phyloP scores from a whole-genome alignment of 495 filamentous ascomycete genomes.

The Penicillium alfredii region DNA sequence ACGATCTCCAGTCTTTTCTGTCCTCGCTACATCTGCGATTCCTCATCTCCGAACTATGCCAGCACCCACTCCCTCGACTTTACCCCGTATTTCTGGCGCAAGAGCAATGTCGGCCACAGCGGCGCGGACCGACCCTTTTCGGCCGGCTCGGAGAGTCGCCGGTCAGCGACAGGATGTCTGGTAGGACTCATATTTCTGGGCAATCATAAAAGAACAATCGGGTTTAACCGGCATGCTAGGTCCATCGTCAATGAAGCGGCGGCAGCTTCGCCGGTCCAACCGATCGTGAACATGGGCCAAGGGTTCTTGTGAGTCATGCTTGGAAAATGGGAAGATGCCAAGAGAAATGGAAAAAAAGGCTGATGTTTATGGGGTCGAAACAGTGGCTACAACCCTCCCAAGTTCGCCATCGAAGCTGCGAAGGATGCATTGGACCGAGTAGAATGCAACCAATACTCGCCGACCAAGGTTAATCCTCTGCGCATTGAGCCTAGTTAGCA shows the following conservation, averaged over 20 bases:
- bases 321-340: background rate
- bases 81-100: slow-evolving; percentile 23
- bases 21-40: background rate
- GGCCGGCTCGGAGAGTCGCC: slow-evolving; percentile 73
- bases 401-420: slow-evolving; percentile 86
- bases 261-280: slow-evolving; percentile 75
- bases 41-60: too few species aligned
- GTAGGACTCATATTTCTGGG: slow-evolving; percentile 45
- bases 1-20: background rate
- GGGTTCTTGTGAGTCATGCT: slow-evolving; percentile 69
- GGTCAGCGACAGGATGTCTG: slow-evolving; percentile 90
- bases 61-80: slow-evolving; percentile 2
- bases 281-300: slow-evolving; percentile 93
- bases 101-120: slow-evolving; percentile 42
- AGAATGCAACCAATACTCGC: slow-evolving; percentile 97
- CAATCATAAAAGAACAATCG: background rate
- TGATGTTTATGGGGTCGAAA: background rate
- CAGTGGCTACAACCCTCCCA: slow-evolving; percentile 89
- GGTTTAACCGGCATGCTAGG: slow-evolving; percentile 42
- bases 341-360: background rate
- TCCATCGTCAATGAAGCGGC: slow-evolving; percentile 93
- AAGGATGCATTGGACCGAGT: slow-evolving; percentile 86
- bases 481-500: slow-evolving; percentile 1
- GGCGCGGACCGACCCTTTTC: slow-evolving; percentile 46
- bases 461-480: slow-evolving; percentile 60